Percentiles rank a stretch among this genome's conserved stretches.
Evolutionary conservation across 176 grass and related monocot species (phyloP).

Genomic region (Avena atlantica): DNA sequence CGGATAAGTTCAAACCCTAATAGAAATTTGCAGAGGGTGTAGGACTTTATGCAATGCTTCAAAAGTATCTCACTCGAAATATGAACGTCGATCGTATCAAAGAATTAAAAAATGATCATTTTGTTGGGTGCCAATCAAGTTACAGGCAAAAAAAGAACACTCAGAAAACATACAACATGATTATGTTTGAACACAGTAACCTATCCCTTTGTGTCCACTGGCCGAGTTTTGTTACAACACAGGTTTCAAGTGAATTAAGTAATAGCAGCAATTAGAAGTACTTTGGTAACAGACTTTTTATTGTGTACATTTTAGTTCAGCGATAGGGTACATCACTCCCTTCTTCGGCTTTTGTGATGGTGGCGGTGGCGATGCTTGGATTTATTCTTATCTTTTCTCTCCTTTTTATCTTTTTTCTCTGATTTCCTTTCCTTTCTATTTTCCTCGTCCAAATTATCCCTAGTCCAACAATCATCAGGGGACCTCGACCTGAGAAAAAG

Average conservation of each 20-base stretch:
- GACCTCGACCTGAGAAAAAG: slow-evolving; percentile 55
- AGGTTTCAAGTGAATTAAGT: slow-evolving; percentile 15
- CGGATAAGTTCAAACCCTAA: too few relatives aligned
- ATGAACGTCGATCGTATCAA: not conserved
- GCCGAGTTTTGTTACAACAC: slow-evolving; percentile 23
- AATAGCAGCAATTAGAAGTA: not conserved
- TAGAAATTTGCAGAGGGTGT: too few relatives aligned
- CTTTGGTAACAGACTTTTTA: not conserved
- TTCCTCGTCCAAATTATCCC: slow-evolving; percentile 13
- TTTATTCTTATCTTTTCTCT: slow-evolving; percentile 68
- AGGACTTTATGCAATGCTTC: too few relatives aligned
- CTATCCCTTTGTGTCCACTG: not conserved
- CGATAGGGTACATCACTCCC: slow-evolving; percentile 42
- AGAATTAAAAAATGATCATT: too few relatives aligned
- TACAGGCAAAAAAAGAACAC: not conserved
- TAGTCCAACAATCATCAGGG: slow-evolving; percentile 33
- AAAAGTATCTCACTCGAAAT: not conserved
- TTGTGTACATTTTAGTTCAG: slow-evolving; percentile 37
- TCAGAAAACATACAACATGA: not conserved
- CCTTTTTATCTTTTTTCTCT: slow-evolving; percentile 56
- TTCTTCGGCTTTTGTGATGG: slow-evolving; percentile 61
- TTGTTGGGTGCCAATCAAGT: not conserved
- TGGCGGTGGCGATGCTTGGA: slow-evolving; percentile 55
- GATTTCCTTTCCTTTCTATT: slow-evolving; percentile 37
- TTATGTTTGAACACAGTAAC: not conserved